Evolutionary conservation across 2,329 filamentous ascomycete species (phyloP), one percentile per base, ranked within the genome.

Genomic region (Colletotrichum eremochloae): DNA sequence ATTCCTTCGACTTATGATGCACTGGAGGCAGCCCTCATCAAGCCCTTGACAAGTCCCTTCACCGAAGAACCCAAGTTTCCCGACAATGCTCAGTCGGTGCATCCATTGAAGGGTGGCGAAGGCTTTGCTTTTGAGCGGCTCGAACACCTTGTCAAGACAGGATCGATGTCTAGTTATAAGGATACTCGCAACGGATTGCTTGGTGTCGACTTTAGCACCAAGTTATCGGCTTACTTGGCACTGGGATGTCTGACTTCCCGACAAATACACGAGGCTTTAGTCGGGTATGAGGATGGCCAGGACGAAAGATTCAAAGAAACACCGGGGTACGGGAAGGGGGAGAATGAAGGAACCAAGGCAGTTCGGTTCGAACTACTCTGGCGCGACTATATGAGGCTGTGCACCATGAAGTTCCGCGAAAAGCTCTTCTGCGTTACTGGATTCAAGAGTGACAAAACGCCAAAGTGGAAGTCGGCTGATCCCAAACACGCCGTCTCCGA

Each of bases 381-480:
- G 93, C 85, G 93, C 52, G 94, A 96, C 77, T 96, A 95, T 77
- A 94, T 96, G 91, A 87, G 92, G 1, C 86, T 96, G 0, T 94
- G 92, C 78, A 91, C 90, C 7, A 86, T 87, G 42, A 95, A 95
- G 76, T 94, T 93, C 74, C 88, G 89, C 0, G 78, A 80, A 20
- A 88, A 87, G 31, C 86, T 96, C 5, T 96, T 94, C 78, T 82
- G 84, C 15, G 80, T 91, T 1, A 84, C 86, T 5, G 93, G 94
- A 0, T 94, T 94, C 75, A 87, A 88, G 20, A 80, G 82, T 15
- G 81, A 83, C 12, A 79, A 81, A 3, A 81, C 83, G 9, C 82
- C 83, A 50, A 82, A 82, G 20, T 90, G 88, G 89, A 88, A 87
- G 75, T 82, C 84, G 1, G 79, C 83, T 0, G 75, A 81, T 73